Evolutionary conservation across 2,329 filamentous ascomycete species (phyloP).

Genomic region (Alternaria arborescens): DNA sequence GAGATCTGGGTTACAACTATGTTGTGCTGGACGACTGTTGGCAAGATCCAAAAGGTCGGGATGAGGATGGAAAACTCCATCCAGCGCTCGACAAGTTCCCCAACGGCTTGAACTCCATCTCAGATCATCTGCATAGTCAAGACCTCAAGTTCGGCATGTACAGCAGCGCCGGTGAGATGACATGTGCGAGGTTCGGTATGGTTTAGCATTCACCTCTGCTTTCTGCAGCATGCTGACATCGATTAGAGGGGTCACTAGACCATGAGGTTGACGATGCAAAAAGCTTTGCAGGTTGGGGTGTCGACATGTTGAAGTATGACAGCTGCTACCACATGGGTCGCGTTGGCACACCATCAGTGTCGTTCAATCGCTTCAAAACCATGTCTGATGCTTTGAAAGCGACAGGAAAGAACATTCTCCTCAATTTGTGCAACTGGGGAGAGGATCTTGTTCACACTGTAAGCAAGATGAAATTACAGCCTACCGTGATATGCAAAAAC

Average conservation of each 20-base stretch:
- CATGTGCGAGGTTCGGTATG: slow-evolving; percentile 64
- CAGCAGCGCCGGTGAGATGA: slow-evolving; percentile 61
- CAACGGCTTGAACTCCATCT: slow-evolving; percentile 64
- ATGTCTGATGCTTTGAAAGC: slow-evolving; percentile 37
- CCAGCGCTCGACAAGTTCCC: slow-evolving; percentile 66
- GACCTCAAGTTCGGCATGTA: slow-evolving; percentile 72
- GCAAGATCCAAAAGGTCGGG: slow-evolving; percentile 56
- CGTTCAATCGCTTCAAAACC: slow-evolving; percentile 39
- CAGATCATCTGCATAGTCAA: slow-evolving; percentile 48
- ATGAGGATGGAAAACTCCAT: slow-evolving; percentile 51
- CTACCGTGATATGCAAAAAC: background rate
- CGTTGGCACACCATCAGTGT: slow-evolving; percentile 35
- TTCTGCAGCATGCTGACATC: slow-evolving; percentile 4
- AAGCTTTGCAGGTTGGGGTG: slow-evolving; percentile 42
- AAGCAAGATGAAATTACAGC: background rate
- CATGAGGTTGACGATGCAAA: slow-evolving; percentile 38
- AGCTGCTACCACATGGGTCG: slow-evolving; percentile 47
- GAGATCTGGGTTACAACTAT: slow-evolving; percentile 53
- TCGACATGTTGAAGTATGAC: slow-evolving; percentile 51
- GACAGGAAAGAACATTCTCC: slow-evolving; percentile 36
- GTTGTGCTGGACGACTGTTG: slow-evolving; percentile 71
- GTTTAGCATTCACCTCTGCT: background rate
- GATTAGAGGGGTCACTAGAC: slow-evolving; percentile 35
- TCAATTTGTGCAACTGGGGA: slow-evolving; percentile 50
- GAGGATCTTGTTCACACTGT: slow-evolving; percentile 41